Conservation (phyloP, 352 stramenopile genomes). For the Thraustochytrium striatum region DNA sequence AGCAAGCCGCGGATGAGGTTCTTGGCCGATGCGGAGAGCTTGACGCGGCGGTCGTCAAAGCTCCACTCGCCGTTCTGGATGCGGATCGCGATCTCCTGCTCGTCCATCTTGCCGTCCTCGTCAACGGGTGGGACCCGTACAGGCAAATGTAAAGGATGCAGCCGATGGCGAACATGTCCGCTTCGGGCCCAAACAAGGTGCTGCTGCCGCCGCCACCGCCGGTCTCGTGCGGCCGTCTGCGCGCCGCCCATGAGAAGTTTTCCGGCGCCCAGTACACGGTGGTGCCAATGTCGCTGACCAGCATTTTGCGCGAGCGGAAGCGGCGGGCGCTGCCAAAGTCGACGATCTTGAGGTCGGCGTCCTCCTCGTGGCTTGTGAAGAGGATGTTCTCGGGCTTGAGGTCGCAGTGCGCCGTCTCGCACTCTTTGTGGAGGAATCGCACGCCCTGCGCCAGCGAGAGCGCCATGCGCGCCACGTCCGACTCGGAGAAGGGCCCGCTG, state of each 20-base stretch:
- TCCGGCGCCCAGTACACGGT: conserved; percentile 26
- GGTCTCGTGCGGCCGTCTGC: neutral
- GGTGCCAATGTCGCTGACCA: neutral
- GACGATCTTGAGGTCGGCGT: conserved; percentile 67
- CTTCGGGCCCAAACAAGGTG: neutral
- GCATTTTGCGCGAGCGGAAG: neutral
- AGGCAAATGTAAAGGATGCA: conserved; percentile 47
- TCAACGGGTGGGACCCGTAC: conserved; percentile 47
- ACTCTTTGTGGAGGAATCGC: conserved; percentile 15
- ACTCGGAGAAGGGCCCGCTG: conserved; percentile 10
- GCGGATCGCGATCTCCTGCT: conserved; percentile 1
- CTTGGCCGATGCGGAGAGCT: conserved; percentile 52
- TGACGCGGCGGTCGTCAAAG: conserved; percentile 59
- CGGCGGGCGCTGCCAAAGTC: conserved; percentile 69
- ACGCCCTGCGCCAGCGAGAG: conserved; percentile 7
- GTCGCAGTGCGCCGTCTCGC: conserved; percentile 15
- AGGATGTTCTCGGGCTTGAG: conserved; percentile 47
- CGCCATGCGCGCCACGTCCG: neutral
- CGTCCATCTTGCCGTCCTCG: neutral
- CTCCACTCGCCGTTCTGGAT: conserved; percentile 57
- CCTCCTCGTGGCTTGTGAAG: neutral
- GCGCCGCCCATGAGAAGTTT: neutral
- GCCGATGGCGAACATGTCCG: conserved; percentile 47
- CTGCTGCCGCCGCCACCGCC: neutral
- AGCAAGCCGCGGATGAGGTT: conserved; percentile 66